Evolutionary conservation across 139 green algal species (phyloP).

Genomic region (Diplosphaera chodatii): DNA sequence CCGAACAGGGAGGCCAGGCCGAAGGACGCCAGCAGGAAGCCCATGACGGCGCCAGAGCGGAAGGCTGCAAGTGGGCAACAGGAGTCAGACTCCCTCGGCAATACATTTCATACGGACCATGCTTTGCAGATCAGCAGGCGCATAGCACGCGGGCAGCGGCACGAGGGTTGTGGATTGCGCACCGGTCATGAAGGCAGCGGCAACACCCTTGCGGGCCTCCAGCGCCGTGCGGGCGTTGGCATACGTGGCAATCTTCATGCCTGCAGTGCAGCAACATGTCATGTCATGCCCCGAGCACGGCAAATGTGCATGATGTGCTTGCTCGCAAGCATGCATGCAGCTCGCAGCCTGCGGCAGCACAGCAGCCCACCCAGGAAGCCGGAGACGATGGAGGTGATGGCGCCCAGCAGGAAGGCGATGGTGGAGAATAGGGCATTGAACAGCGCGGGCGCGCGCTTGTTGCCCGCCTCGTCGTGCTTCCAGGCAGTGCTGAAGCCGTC

Average conservation of each 20-base stretch:
- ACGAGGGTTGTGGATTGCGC: background rate
- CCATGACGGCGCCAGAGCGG: conserved; percentile 96
- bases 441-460: conserved; percentile 48
- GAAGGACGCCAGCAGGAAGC: conserved; percentile 87
- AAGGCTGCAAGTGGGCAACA: conserved; percentile 64
- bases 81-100: no score
- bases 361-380: conserved; percentile 70
- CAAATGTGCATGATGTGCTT: no score
- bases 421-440: conserved; percentile 89
- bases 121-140: no score
- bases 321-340: no score
- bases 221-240: conserved; percentile 91
- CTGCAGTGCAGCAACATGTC: conserved; percentile 7
- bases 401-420: conserved; percentile 89
- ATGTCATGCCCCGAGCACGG: no score
- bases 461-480: conserved; percentile 44
- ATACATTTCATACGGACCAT: no score
- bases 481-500: conserved; percentile 64
- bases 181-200: conserved; percentile 87
- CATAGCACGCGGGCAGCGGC: no score
- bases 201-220: conserved; percentile 93
- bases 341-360: no score
- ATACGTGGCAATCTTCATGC: conserved; percentile 97
- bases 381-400: conserved; percentile 81
- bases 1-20: conserved; percentile 86